Conservation (phyloP, 306 rosid species). For the Fragaria ananassa region DNA sequence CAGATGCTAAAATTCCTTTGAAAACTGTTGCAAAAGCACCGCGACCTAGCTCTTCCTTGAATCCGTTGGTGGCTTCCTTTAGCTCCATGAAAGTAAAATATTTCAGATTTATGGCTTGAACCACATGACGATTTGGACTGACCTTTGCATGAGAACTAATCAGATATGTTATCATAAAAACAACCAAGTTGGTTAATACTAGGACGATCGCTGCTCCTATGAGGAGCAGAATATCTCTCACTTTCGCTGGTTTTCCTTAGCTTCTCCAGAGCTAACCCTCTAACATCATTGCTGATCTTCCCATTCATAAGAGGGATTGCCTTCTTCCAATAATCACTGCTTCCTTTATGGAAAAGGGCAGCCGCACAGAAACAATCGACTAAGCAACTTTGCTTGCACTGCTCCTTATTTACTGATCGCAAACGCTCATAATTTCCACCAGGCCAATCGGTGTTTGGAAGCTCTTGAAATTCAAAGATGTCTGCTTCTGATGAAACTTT, state of each 20-base stretch:
- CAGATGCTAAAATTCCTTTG: conserved; percentile 11
- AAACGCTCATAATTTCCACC: conserved; percentile 19
- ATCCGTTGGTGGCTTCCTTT: conserved; percentile 29
- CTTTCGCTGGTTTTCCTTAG: neutral
- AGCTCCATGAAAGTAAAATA: conserved; percentile 21
- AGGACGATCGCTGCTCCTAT: neutral
- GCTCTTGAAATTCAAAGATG: conserved; percentile 13
- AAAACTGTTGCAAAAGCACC: conserved; percentile 31
- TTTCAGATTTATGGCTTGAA: conserved; percentile 6
- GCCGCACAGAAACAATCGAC: conserved; percentile 28
- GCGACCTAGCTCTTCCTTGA: conserved; percentile 30
- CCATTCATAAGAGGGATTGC: conserved; percentile 26
- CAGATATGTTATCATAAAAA: neutral
- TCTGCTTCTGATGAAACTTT: conserved; percentile 8
- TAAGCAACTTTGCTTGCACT: conserved; percentile 36
- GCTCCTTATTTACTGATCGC: conserved; percentile 21
- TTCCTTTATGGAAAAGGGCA: conserved; percentile 3
- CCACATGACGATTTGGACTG: neutral
- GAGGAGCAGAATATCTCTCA: neutral
- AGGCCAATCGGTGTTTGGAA: conserved; percentile 38
- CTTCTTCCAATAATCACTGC: conserved; percentile 18
- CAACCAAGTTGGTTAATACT: neutral
- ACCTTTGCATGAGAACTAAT: neutral
- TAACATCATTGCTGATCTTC: neutral
- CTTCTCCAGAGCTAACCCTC: conserved; percentile 2